Conservation (phyloP, 768 basidiomycete genomes). For the Leccinum broughii region DNA sequence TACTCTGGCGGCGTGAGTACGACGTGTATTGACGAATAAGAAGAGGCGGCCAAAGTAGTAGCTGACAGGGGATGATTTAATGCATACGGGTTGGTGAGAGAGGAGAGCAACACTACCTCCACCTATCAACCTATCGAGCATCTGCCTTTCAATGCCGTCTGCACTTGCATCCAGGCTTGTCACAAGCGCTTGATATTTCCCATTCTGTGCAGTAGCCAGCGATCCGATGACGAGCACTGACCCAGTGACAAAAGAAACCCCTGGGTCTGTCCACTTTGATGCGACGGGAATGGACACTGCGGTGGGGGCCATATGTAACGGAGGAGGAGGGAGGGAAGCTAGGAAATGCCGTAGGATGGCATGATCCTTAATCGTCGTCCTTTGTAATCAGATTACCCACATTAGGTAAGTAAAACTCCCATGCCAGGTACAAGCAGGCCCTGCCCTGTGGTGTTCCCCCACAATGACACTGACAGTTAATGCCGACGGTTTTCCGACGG, state of each 20-base stretch:
- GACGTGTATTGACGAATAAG: conserved; percentile 67
- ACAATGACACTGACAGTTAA: no score
- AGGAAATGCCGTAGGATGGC: background rate
- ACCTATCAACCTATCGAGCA: conserved; percentile 81
- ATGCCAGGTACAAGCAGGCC: background rate
- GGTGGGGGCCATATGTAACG: conserved; percentile 56
- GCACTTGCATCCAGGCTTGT: conserved; percentile 47
- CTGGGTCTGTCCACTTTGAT: conserved; percentile 22
- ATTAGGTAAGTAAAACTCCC: conserved; percentile 22
- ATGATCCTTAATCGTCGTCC: background rate
- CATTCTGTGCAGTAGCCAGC: conserved; percentile 73
- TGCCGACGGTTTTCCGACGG: background rate
- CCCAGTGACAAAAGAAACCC: conserved; percentile 37
- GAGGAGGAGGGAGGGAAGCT: background rate
- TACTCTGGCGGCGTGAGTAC: no score
- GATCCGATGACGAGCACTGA: conserved; percentile 76
- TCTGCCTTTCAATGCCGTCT: conserved; percentile 68
- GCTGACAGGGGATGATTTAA: conserved; percentile 42
- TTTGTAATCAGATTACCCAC: conserved; percentile 23
- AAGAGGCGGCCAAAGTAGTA: conserved; percentile 49
- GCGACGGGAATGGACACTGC: conserved; percentile 28
- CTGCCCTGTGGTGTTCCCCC: no score
- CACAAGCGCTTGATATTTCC: conserved; percentile 73
- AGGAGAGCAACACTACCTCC: conserved; percentile 49
- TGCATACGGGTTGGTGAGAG: background rate